Conservation (phyloP, 768 basidiomycete genomes). For the Nidularia pulvinata region DNA sequence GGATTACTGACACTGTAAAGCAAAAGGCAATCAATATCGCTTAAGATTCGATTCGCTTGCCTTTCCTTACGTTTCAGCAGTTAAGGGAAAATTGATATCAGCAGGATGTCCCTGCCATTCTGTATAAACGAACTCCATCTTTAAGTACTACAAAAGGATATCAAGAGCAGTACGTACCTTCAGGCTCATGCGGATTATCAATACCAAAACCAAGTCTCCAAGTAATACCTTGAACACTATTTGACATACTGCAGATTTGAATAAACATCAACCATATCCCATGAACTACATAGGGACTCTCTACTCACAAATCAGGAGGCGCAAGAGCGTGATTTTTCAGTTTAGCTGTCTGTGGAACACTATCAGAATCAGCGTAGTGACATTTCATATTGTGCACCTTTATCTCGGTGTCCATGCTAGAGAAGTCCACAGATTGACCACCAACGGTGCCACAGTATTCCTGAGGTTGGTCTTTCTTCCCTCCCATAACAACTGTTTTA, state of each 20-base stretch:
- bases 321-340: conserved; percentile 55
- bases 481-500: conserved; percentile 58
- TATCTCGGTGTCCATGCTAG: conserved; percentile 58
- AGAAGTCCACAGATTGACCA: conserved; percentile 60
- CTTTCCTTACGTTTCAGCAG: conserved; percentile 42
- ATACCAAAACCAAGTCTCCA: conserved; percentile 66
- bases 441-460: conserved; percentile 65
- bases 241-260: conserved; percentile 54
- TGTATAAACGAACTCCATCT: conserved; percentile 12
- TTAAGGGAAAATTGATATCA: conserved; percentile 49
- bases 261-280: too few relatives aligned
- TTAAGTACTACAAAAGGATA: not conserved
- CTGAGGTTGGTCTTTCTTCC: conserved; percentile 41
- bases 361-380: not conserved
- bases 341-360: conserved; percentile 34
- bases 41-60: too few relatives aligned
- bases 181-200: conserved; percentile 47
- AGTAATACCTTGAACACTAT: conserved; percentile 61
- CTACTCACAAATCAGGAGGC: conserved; percentile 62
- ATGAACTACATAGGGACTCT: too few relatives aligned
- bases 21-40: too few relatives aligned
- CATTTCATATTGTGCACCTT: conserved; percentile 29
- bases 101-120: conserved; percentile 64
- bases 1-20: conserved; percentile 54
- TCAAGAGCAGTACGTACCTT: conserved; percentile 34